Percentiles rank a stretch among this genome's conserved stretches.
These are phyloP conservation scores for Lepiota venenata DNA, from an alignment of 768 basidiomycete genomes.

Conservation along the genomic window DNA sequence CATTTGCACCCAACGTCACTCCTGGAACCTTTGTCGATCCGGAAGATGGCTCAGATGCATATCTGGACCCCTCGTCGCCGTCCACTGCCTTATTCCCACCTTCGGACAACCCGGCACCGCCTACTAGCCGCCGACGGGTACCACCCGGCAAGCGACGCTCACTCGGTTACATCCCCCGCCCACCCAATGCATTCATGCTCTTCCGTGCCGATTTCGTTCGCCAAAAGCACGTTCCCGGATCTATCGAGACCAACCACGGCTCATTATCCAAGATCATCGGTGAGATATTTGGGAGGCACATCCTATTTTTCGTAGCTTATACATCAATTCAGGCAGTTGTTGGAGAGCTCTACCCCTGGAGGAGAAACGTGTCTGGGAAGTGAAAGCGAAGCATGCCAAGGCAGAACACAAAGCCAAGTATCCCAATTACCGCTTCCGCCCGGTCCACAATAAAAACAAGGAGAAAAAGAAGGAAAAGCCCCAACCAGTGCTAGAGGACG, in stretches of 20 bases:
- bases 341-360: slow-evolving; percentile 71
- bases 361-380: slow-evolving; percentile 73
- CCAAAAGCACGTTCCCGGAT: slow-evolving; percentile 74
- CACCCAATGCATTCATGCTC: slow-evolving; percentile 85
- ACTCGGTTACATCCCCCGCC: slow-evolving; percentile 71
- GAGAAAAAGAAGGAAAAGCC: slow-evolving; percentile 34
- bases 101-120: slow-evolving; percentile 12
- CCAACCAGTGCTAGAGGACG: slow-evolving; percentile 44
- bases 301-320: slow-evolving; percentile 15
- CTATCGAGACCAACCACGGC: slow-evolving; percentile 75
- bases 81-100: slow-evolving; percentile 20
- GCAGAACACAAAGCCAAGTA: slow-evolving; percentile 66
- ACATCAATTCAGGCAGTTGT: slow-evolving; percentile 51
- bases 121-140: slow-evolving; percentile 19
- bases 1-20: slow-evolving; percentile 28
- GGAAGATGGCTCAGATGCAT: slow-evolving; percentile 14
- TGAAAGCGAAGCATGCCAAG: slow-evolving; percentile 69
- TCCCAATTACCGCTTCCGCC: slow-evolving; percentile 61
- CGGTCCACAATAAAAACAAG: slow-evolving; percentile 52
- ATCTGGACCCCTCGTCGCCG: slow-evolving; percentile 9
- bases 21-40: slow-evolving; percentile 21
- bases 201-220: slow-evolving; percentile 82
- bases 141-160: slow-evolving; percentile 61
- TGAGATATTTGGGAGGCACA: slow-evolving; percentile 28
- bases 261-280: slow-evolving; percentile 72